Percentiles rank a stretch among this genome's conserved stretches.
phyloP scores from a whole-genome alignment of 2,329 filamentous ascomycete genomes.

The Triangularia verruculosa region DNA sequence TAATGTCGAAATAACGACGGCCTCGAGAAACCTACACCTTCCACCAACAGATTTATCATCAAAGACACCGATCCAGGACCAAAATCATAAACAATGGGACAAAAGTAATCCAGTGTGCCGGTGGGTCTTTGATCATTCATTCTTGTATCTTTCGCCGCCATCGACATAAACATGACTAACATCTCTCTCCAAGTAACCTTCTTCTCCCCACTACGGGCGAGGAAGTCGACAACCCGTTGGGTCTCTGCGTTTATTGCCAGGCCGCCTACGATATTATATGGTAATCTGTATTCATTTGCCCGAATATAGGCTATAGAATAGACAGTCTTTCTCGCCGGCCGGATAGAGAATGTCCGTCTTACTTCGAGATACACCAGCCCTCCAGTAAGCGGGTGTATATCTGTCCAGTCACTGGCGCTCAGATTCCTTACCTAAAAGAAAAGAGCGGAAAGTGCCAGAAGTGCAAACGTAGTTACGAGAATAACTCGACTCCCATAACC shows the following conservation, averaged over 20 bases:
- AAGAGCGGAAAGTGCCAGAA: slow-evolving; percentile 26
- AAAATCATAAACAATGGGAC: slow-evolving; percentile 12
- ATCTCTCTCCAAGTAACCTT: slow-evolving; percentile 15
- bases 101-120: slow-evolving; percentile 19
- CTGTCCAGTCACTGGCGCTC: slow-evolving; percentile 28
- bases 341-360: slow-evolving; percentile 25
- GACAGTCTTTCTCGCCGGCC: slow-evolving; percentile 16
- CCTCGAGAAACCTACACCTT: not conserved
- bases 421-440: slow-evolving; percentile 26
- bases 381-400: slow-evolving; percentile 27
- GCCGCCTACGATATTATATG: slow-evolving; percentile 29
- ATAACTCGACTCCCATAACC: slow-evolving; percentile 25
- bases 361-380: slow-evolving; percentile 27
- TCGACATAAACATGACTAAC: not conserved
- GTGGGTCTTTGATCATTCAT: slow-evolving; percentile 1
- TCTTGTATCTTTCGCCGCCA: no score
- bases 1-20: slow-evolving; percentile 1
- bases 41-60: no score
- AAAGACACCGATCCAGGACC: no score
- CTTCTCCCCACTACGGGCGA: slow-evolving; percentile 27
- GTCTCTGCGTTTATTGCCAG: slow-evolving; percentile 25
- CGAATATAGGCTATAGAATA: slow-evolving; percentile 30
- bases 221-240: slow-evolving; percentile 23
- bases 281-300: slow-evolving; percentile 28
- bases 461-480: slow-evolving; percentile 25